phyloP scores from a whole-genome alignment of 257 asterid genomes.

The Fraxinus cuspidata region DNA sequence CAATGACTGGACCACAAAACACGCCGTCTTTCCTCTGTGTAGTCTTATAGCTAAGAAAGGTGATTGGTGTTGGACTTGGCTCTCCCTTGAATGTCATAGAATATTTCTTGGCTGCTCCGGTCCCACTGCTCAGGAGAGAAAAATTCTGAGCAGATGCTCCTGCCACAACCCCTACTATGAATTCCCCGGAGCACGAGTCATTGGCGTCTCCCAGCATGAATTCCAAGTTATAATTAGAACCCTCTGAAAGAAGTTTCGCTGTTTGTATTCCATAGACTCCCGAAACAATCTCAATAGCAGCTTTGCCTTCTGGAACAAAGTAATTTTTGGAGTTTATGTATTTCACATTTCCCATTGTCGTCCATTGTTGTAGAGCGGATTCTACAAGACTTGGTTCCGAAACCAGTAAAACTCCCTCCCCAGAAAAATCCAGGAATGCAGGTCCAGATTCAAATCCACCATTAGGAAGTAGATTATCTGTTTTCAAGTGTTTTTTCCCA shows the following conservation, averaged over 20 bases:
- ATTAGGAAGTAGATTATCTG: conserved; percentile 48
- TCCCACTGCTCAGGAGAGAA: conserved; percentile 50
- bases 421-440: conserved; percentile 35
- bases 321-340: conserved; percentile 47
- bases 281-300: conserved; percentile 56
- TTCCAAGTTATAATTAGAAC: conserved; percentile 42
- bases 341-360: conserved; percentile 52
- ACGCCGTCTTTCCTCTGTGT: conserved; percentile 45
- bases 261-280: conserved; percentile 54
- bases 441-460: conserved; percentile 74
- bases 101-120: conserved; percentile 50
- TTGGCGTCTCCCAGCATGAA: conserved; percentile 71
- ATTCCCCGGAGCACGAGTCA: conserved; percentile 57
- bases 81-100: conserved; percentile 44
- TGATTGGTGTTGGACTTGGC: conserved; percentile 39
- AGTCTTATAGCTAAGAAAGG: conserved; percentile 50
- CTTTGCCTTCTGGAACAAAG: conserved; percentile 57
- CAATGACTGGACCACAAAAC: conserved; percentile 61
- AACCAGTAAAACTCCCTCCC: conserved; percentile 47
- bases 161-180: conserved; percentile 51
- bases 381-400: conserved; percentile 52
- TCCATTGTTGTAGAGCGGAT: conserved; percentile 65
- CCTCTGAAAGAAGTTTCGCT: conserved; percentile 40
- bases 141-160: conserved; percentile 52
- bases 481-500: background rate